phyloP scores from a whole-genome alignment of 352 stramenopile genomes.

The Phytophthora fragariae region DNA sequence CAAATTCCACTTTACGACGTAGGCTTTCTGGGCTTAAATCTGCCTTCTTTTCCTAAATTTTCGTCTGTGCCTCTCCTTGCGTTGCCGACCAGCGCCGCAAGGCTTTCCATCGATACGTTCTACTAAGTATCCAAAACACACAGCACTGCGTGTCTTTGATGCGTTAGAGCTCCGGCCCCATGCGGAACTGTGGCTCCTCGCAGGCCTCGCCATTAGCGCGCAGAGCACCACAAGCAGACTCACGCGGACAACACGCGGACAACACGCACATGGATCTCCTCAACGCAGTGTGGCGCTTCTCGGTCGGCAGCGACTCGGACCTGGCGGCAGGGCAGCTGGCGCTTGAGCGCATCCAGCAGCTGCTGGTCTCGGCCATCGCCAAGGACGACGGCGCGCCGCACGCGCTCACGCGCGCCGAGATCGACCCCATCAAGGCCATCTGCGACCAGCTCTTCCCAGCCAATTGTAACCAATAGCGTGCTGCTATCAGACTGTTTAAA shows the following conservation, averaged over 20 bases:
- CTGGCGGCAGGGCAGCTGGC: constrained; percentile 42
- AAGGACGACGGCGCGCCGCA: constrained; percentile 42
- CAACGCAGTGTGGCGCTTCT: constrained; percentile 54
- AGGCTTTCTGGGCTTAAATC: too few relatives aligned
- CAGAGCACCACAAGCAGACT: neutral
- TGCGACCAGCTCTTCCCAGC: constrained; percentile 72
- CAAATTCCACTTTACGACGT: too few relatives aligned
- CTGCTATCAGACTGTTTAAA: neutral
- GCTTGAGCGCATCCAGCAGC: constrained; percentile 59
- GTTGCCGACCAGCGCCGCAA: neutral
- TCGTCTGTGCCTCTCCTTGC: too few relatives aligned
- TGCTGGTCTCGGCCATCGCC: constrained; percentile 52
- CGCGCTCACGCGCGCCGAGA: constrained; percentile 63
- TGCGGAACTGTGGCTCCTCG: neutral
- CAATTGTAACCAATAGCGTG: constrained; percentile 53
- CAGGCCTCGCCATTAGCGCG: neutral
- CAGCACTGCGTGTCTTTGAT: neutral
- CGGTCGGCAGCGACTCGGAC: constrained; percentile 42
- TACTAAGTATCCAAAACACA: neutral
- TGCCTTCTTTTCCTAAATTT: too few relatives aligned
- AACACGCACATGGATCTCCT: constrained; percentile 58
- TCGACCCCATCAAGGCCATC: constrained; percentile 68
- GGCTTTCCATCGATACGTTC: neutral
- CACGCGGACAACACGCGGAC: neutral
- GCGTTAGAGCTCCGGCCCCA: neutral